Conservation (phyloP, 768 basidiomycete species). For the Leccinum boreale region DNA sequence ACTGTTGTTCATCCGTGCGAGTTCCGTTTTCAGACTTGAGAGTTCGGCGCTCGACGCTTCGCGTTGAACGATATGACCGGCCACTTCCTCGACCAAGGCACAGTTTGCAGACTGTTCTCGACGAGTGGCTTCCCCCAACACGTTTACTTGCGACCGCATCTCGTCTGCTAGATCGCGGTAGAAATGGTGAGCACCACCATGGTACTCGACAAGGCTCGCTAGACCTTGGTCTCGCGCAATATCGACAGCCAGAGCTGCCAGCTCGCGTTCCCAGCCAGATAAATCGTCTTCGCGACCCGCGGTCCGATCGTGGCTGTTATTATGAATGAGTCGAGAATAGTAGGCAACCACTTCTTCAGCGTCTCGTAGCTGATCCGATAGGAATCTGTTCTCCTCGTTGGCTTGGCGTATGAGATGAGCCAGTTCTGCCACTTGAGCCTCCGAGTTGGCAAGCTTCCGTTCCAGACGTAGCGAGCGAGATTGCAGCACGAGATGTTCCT, state of each 20-base stretch:
- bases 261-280: conserved; percentile 17
- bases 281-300: not conserved
- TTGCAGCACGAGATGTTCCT: conserved; percentile 37
- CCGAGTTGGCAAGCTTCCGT: conserved; percentile 65
- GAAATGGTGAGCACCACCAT: conserved; percentile 30
- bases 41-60: conserved; percentile 43
- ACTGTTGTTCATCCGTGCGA: conserved; percentile 19
- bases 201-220: conserved; percentile 12
- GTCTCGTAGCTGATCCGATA: conserved; percentile 28
- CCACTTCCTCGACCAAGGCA: conserved; percentile 35
- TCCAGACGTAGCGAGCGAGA: conserved; percentile 52
- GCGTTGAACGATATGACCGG: conserved; percentile 38
- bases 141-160: conserved; percentile 21
- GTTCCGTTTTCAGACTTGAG: conserved; percentile 39
- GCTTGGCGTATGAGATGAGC: conserved; percentile 58
- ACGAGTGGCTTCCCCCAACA: conserved; percentile 5
- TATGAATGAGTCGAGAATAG: conserved; percentile 11
- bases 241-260: conserved; percentile 16
- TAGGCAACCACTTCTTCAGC: conserved; percentile 15
- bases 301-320: conserved; percentile 2
- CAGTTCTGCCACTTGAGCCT: conserved; percentile 64
- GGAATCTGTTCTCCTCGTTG: conserved; percentile 48
- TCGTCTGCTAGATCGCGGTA: conserved; percentile 37
- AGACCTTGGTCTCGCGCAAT: conserved; percentile 11
- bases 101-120: conserved; percentile 19